Conservation (phyloP, 2,329 filamentous ascomycete genomes). For the Trichoderma sp. region DNA sequence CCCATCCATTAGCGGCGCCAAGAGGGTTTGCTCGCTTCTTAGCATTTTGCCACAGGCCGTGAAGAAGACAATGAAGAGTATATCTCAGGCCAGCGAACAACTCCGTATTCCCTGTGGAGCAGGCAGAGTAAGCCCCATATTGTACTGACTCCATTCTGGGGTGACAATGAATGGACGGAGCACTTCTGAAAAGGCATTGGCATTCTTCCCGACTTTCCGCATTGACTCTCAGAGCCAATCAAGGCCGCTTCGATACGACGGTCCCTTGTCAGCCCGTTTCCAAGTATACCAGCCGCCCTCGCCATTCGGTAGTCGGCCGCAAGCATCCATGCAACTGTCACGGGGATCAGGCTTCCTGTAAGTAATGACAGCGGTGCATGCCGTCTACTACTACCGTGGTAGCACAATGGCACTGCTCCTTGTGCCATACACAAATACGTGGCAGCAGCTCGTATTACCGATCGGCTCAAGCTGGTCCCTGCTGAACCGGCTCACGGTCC, state of each 20-base stretch:
- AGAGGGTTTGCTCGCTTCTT: neutral
- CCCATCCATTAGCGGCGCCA: neutral
- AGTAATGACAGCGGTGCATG: neutral
- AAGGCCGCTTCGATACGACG: neutral
- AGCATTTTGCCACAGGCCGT: neutral
- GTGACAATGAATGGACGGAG: neutral
- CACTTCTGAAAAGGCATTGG: neutral
- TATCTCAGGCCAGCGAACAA: neutral
- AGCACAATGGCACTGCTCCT: neutral
- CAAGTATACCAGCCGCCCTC: slow-evolving; percentile 1
- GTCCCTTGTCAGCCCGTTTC: neutral
- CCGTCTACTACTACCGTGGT: neutral
- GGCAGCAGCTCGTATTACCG: neutral
- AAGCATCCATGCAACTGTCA: slow-evolving; percentile 3
- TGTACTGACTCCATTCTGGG: neutral
- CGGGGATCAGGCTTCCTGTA: slow-evolving; percentile 1
- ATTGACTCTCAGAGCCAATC: slow-evolving; percentile 2
- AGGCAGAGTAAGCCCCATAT: neutral
- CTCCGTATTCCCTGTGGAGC: neutral
- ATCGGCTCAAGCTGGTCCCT: neutral
- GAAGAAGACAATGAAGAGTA: neutral
- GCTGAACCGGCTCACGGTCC: neutral
- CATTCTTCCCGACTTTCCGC: neutral
- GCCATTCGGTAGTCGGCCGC: slow-evolving; percentile 10
- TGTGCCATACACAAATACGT: neutral